phyloP scores from a whole-genome alignment of 441 rosid species.

The Jatropha multifida region DNA sequence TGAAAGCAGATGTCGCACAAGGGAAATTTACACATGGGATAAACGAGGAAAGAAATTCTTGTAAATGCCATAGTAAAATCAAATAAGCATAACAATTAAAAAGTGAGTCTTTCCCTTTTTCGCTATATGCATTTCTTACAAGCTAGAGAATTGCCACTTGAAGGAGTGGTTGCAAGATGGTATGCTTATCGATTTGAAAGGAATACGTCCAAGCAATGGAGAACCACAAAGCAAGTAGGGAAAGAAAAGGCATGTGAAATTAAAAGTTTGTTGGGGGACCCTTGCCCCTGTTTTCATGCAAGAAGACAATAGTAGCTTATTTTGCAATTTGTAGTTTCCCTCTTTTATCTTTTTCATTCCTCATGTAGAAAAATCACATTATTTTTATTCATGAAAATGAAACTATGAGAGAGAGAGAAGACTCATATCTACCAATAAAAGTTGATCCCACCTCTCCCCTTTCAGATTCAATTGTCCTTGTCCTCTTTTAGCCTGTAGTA shows the following conservation, averaged over 20 bases:
- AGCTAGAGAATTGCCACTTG: background rate
- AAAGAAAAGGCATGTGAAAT: background rate
- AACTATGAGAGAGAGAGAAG: background rate
- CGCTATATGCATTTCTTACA: background rate
- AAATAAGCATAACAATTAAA: background rate
- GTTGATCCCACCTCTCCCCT: background rate
- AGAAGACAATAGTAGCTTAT: constrained; percentile 1
- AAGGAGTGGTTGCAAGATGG: background rate
- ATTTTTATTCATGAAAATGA: constrained; percentile 1
- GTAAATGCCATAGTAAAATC: background rate
- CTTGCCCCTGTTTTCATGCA: background rate
- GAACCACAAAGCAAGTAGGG: background rate
- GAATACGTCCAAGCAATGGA: background rate
- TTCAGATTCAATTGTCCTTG: background rate
- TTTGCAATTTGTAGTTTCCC: background rate
- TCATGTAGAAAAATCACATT: background rate
- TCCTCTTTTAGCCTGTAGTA: background rate
- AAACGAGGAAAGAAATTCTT: no score
- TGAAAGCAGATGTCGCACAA: no score
- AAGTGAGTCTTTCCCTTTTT: background rate
- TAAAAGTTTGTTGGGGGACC: background rate
- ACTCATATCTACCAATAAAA: constrained; percentile 11
- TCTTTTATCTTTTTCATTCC: background rate
- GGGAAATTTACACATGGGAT: no score
- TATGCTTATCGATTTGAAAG: background rate